Conservation (phyloP, 805 yeast genomes). For the Groenewaldozyma tartarivorans region DNA sequence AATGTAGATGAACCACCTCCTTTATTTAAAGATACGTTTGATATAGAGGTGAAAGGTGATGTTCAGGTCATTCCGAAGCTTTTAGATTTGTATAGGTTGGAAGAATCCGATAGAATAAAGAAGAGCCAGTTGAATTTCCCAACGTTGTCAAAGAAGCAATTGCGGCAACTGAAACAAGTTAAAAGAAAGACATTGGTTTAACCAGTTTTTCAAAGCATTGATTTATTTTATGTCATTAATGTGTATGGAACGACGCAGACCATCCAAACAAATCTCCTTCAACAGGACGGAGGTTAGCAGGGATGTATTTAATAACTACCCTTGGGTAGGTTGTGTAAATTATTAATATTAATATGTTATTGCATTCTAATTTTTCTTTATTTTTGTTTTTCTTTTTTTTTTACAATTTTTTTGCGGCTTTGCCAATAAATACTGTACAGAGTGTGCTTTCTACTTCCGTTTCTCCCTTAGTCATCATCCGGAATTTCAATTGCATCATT, state of each 20-base stretch:
- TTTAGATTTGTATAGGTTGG: conserved; percentile 19
- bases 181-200: neutral
- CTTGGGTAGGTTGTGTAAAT: too few species aligned
- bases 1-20: conserved; percentile 44
- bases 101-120: conserved; percentile 18
- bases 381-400: neutral
- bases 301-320: too few species aligned
- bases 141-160: too few species aligned
- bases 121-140: conserved; percentile 6
- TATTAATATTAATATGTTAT: too few species aligned
- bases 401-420: neutral
- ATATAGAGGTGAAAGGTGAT: conserved; percentile 53
- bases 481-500: conserved; percentile 48
- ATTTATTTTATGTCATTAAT: too few species aligned
- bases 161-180: conserved; percentile 1
- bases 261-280: too few species aligned
- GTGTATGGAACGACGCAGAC: too few species aligned
- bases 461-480: conserved; percentile 39
- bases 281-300: too few species aligned
- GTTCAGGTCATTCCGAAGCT: conserved; percentile 46
- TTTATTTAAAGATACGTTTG: conserved; percentile 41
- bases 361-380: too few species aligned
- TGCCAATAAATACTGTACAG: conserved; percentile 29
- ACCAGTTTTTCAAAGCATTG: too few species aligned
- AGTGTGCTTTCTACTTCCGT: neutral